Evolutionary conservation across 2,329 filamentous ascomycete species (phyloP).

Genomic region (Nigrospora oryzae): DNA sequence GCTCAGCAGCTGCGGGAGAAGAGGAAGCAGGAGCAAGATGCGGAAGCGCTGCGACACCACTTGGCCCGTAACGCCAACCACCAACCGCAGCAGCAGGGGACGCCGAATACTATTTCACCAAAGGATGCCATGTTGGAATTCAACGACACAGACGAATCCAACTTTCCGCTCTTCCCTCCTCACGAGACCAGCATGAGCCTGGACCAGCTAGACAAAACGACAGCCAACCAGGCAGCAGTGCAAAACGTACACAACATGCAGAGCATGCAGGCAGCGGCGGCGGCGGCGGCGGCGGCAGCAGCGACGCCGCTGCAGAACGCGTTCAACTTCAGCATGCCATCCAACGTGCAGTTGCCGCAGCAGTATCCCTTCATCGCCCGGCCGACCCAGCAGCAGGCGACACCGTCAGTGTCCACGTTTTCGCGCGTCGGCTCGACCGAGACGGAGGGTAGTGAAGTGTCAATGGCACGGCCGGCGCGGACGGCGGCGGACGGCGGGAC

Average conservation of each 20-base stretch:
- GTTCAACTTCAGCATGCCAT: constrained; percentile 27
- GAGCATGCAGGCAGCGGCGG: constrained; percentile 11
- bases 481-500: constrained; percentile 73
- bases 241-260: constrained; percentile 4
- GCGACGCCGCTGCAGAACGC: constrained; percentile 15
- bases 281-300: constrained; percentile 12
- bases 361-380: constrained; percentile 36
- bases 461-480: constrained; percentile 41
- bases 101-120: constrained; percentile 84
- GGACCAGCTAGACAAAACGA: constrained; percentile 27
- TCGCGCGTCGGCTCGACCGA: constrained; percentile 33
- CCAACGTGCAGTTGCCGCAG: constrained; percentile 34
- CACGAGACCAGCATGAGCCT: constrained; percentile 38
- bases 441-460: constrained; percentile 25
- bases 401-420: constrained; percentile 30
- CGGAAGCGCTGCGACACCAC: constrained; percentile 33
- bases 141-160: constrained; percentile 61
- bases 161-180: constrained; percentile 66
- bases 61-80: constrained; percentile 25
- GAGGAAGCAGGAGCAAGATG: constrained; percentile 51
- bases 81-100: constrained; percentile 33
- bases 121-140: constrained; percentile 88
- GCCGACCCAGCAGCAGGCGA: constrained; percentile 18
- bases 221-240: constrained; percentile 5
- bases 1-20: constrained; percentile 54